Evolutionary conservation across 331 rosid species (phyloP).

Genomic region (Dryas integrifolia): DNA sequence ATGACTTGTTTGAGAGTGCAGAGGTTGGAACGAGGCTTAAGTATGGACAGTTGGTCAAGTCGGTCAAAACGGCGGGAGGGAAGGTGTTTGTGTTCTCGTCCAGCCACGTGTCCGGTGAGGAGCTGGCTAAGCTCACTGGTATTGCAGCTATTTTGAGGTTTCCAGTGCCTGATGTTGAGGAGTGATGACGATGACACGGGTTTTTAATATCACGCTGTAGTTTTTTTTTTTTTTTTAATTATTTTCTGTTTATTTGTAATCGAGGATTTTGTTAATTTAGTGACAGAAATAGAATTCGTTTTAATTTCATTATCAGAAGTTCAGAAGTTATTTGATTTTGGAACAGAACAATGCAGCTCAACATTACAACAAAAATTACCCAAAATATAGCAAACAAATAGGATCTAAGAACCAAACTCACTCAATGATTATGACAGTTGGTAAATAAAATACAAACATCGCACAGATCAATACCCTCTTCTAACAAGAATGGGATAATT

Average conservation of each 20-base stretch:
- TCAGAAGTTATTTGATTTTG: too few relatives aligned
- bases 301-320: too few relatives aligned
- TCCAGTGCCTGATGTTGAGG: slow-evolving; percentile 40
- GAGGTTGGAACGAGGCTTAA: slow-evolving; percentile 25
- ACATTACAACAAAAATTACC: background rate
- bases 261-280: background rate
- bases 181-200: slow-evolving; percentile 24
- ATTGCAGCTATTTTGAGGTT: slow-evolving; percentile 42
- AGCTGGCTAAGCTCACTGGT: slow-evolving; percentile 25
- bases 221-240: background rate
- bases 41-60: slow-evolving; percentile 20
- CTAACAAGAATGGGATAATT: background rate
- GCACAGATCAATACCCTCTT: background rate
- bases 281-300: too few relatives aligned
- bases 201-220: background rate
- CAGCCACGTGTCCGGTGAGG: slow-evolving; percentile 24
- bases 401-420: background rate
- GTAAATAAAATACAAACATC: background rate
- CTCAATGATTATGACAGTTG: background rate
- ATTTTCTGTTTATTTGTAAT: background rate
- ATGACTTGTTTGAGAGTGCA: slow-evolving; percentile 33
- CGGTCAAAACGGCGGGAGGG: slow-evolving; percentile 33
- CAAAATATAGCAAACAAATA: background rate
- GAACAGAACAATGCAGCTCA: too few relatives aligned
- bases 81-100: slow-evolving; percentile 35